phyloP scores from a whole-genome alignment of 164 flowering plant species.

The Piper longum region DNA sequence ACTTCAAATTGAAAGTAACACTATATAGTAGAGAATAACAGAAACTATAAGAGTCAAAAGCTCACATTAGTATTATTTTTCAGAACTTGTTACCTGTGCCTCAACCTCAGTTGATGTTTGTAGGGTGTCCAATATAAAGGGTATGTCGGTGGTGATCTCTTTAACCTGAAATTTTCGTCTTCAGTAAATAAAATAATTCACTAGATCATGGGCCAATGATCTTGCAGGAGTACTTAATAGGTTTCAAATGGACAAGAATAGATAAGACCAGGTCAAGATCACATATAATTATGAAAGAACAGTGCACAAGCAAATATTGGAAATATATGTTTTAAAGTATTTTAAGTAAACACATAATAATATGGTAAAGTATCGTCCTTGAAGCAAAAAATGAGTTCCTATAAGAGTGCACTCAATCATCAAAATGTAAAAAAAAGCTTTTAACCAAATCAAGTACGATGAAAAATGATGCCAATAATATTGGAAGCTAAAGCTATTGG shows the following conservation, averaged over 20 bases:
- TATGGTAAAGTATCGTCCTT: no score
- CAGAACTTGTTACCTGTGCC: conserved; percentile 29
- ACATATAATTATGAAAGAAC: no score
- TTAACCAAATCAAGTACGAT: no score
- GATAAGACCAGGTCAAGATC: no score
- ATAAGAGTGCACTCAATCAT: no score
- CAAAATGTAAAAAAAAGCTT: no score
- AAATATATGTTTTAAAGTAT: no score
- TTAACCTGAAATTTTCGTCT: conserved; percentile 35
- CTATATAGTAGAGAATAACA: background rate
- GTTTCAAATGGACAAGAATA: no score
- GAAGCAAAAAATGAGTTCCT: no score
- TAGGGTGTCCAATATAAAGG: conserved; percentile 40
- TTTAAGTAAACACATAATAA: no score
- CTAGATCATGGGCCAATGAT: background rate
- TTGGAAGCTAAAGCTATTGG: background rate
- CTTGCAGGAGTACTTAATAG: no score
- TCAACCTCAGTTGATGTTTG: conserved; percentile 39
- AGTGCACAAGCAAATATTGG: no score
- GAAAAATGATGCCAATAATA: background rate
- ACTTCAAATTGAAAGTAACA: background rate
- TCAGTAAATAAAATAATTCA: background rate
- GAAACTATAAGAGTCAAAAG: background rate
- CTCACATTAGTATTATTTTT: background rate
- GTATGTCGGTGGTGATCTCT: conserved; percentile 29